Evolutionary conservation across 768 basidiomycete species (phyloP), one percentile per base, ranked within the genome.

Genomic region (Gloeopeniophorella convolvens): DNA sequence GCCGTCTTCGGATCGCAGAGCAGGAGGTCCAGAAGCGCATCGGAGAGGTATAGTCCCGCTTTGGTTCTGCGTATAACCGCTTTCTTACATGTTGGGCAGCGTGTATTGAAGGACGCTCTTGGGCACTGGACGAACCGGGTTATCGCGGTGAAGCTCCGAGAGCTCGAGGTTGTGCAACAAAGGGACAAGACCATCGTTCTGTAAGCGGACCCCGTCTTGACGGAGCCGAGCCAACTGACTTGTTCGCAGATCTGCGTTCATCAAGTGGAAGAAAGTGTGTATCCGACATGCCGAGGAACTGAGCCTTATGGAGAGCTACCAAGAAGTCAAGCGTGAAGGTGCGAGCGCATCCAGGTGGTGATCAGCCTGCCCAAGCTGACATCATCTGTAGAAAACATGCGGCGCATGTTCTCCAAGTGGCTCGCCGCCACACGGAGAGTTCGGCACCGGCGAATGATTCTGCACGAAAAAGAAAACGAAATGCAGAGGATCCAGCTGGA

Each of bases 301-400:
- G 3, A 83, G 79, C 57, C 75, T 93, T n/a, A 79, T 92, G 77
- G 83, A 89, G 61, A 90, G 86, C 61, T 87, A 89, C 64, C 77
- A 82, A 49, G 76, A 85, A 53, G 80, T 92, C 37, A 89, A 87
- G 65, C 76, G 76, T 36, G 87, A 89, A 74, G 89, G 89, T 81
- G 59, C 31, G 66, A 52, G 27, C 31, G 51, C 44, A 21, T 36
- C 37, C 47, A 49, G 2, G 5, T 4, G 23, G 34, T 27, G 12
- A 18, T 2, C 15, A 10, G 23, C 20, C 35, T 27, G 20, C 24
- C 37, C 12, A 30, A 20, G 33, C 41, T 28, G 36, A 45, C 18
- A 49, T 16, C 18, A 6, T 30, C 26, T 42, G 13, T 59, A 90
- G 89, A 90, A 63, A 75, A 70, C 48, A 72, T 82, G 58, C 78